Conservation (phyloP, 2,329 filamentous ascomycete genomes). For the Davidsoniella virescens region DNA sequence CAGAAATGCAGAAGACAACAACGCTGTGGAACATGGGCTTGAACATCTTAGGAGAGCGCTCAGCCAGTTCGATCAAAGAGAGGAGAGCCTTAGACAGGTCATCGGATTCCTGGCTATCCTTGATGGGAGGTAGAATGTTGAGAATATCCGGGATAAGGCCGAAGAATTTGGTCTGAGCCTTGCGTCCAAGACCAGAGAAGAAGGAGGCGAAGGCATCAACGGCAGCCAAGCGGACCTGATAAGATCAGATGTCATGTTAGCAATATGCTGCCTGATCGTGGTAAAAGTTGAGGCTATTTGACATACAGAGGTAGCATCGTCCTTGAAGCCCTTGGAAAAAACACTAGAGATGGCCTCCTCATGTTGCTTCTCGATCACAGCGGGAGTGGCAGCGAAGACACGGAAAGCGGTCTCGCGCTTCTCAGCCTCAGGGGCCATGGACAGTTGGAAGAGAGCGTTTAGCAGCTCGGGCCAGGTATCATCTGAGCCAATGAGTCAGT, state of each 20-base stretch:
- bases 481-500: conserved; percentile 31
- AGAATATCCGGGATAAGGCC: conserved; percentile 76
- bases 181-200: conserved; percentile 81
- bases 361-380: conserved; percentile 91
- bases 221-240: conserved; percentile 70
- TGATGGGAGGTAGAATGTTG: conserved; percentile 86
- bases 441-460: conserved; percentile 71
- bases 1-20: conserved; percentile 80
- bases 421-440: conserved; percentile 66
- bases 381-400: conserved; percentile 87
- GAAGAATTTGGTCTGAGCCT: conserved; percentile 77
- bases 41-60: conserved; percentile 95
- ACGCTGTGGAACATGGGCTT: conserved; percentile 84
- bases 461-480: conserved; percentile 84
- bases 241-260: background rate
- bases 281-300: background rate
- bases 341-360: conserved; percentile 78
- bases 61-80: conserved; percentile 83
- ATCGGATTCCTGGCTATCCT: conserved; percentile 79
- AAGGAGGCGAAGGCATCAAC: conserved; percentile 96
- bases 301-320: conserved; percentile 61
- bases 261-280: background rate
- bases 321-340: conserved; percentile 83
- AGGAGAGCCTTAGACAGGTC: conserved; percentile 80
- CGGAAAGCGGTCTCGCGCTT: conserved; percentile 87